Evolutionary conservation across 805 yeast species (phyloP), one percentile per base, ranked within the genome.

Genomic region (Lipomyces mesembrius): DNA sequence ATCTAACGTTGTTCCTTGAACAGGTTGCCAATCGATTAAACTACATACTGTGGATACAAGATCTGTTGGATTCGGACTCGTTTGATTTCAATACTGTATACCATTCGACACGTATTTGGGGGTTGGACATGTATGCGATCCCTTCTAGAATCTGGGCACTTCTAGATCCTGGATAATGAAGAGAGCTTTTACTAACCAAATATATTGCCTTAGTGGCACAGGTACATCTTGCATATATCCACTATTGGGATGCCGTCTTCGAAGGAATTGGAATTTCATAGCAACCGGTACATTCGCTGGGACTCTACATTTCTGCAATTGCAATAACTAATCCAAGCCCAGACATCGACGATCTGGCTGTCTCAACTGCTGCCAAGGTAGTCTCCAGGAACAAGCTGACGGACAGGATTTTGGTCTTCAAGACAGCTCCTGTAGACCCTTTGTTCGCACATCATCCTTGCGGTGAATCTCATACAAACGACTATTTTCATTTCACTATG

Each of bases 161-260:
- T 37, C 39, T 37, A 11, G 39, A 12, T 37, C 39, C 12, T 37
- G 5, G 39, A 37, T 37, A 37, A 14, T 37, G 14, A 29, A 29
- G 43, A 37, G 17, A 12, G 43, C 17, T 37, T 37, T 12, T 14
- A 2, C 17, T 37, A 37, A 37, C 6, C 14, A 5, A 52, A n/a
- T 56, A 59, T 52, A 35, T 53, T 34, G 51, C 8, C 8, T 34
- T 39, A 61, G 64, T 20, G 88, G 88, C 0, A 81, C 84, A 0
- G 87, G 88, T 0, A 81, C 82, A 27, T 76, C 81, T 53, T 82
- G 82, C 3, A 81, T 84, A 0, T 84, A 84, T 71, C 81, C 85
- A 1, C 63, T 84, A 0, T 66, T 85, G 39, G 83, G 78, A 6
- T 65, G 75, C 34, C 67, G 70, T 20, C 29, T 75, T 14, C 71